Evolutionary conservation across 2,329 filamentous ascomycete genomes (phyloP).

Genomic region (Exophiala spinifera): DNA sequence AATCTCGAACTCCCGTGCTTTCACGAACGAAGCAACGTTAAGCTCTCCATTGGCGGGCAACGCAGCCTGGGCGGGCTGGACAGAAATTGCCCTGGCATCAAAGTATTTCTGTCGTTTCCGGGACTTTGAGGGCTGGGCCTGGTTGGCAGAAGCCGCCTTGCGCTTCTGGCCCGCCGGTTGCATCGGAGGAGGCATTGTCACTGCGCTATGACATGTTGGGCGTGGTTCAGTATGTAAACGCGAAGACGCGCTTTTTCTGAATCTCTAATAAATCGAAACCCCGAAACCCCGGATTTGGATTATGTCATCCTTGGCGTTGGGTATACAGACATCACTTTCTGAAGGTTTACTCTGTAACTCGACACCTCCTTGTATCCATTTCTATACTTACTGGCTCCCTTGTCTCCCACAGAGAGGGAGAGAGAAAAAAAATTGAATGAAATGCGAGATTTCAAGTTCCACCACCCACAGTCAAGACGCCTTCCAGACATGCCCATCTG

Average conservation of each 20-base stretch:
- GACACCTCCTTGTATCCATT: no score
- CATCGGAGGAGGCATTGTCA: constrained; percentile 7
- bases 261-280: background rate
- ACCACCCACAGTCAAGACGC: no score
- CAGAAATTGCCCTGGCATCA: constrained; percentile 47
- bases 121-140: constrained; percentile 16
- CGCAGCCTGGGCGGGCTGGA: constrained; percentile 42
- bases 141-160: constrained; percentile 18
- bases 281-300: background rate
- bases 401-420: no score
- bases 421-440: no score
- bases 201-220: background rate
- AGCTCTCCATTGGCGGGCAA: constrained; percentile 68
- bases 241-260: background rate
- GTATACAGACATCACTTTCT: no score
- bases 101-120: constrained; percentile 41
- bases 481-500: no score
- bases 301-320: background rate
- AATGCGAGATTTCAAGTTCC: no score
- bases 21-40: constrained; percentile 79
- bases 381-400: no score
- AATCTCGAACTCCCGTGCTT: constrained; percentile 85
- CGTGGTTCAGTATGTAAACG: background rate
- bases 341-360: no score
- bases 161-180: constrained; percentile 24